Base-by-base conservation (phyloP, 192 early-diverging fungal species). In the Backusella liffmaniae region DNA sequence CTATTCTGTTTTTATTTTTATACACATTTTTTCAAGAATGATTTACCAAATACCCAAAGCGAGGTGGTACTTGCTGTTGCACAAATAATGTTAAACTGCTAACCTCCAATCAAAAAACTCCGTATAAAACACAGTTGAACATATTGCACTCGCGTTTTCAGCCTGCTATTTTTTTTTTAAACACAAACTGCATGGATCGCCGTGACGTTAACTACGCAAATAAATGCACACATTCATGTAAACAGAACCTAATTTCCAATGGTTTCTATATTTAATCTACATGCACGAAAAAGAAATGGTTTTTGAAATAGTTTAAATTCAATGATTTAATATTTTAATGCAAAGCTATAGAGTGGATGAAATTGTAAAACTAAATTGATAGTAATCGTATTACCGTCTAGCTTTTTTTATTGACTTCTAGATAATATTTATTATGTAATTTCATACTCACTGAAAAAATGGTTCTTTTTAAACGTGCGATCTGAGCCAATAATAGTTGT, bases 1-100 rank as follows among this genome's bases (percentile, higher is more conserved):
- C 56, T 62, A 62, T 62, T 23, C 56, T 62, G 26, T 26, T 62
- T 62, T 62, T 62, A 62, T 29, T 62, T 29, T 10, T 62, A 62
- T 62, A 62, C 56, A 62, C 56, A 62, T 62, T 62, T 62, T 56
- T 62, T 62, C 12, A 29, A 29, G 21, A 62, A 62, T 62, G 56
- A 62, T 62, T 62, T 8, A 23, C 26, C 21, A 62, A 26, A 10
- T 29, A 62, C 23, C 12, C 12, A 26, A 62, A 62, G 23, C 12
- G 23, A 62, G 56, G 56, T 62, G 56, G 56, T 62, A 62, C 56
- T 62, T 8, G 10, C 9, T 62, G 56, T 62, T 62, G 56, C 26
- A 62, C 56, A 62, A 62, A 9, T 62, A 29, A 29, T 29, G 56
- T 62, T 62, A 62, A 29, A 18, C 56, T 62, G 9, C 8, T 62